These are phyloP conservation scores for Salix udensis DNA, from an alignment of 345 rosid genomes.

Conservation along the genomic window DNA sequence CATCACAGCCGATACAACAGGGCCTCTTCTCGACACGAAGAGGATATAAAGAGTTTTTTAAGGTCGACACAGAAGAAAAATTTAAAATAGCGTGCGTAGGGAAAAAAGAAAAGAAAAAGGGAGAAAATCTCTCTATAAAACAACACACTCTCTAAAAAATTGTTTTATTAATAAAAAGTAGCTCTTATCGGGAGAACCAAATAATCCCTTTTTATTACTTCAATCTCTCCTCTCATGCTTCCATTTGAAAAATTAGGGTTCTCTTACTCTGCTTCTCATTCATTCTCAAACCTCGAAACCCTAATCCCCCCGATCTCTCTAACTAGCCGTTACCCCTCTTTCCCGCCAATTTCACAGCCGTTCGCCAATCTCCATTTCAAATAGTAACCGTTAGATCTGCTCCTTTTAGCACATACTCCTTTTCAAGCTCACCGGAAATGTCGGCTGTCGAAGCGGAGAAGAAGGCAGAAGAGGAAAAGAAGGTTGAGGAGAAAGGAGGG, in stretches of 20 bases:
- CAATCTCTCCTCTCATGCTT: not conserved
- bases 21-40: too few species aligned
- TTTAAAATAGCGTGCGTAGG: not conserved
- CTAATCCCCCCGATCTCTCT: conserved; percentile 32
- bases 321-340: conserved; percentile 46
- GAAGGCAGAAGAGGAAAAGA: conserved; percentile 40
- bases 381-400: conserved; percentile 48
- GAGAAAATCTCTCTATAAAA: not conserved
- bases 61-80: not conserved
- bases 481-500: conserved; percentile 63
- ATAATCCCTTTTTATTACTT: conserved; percentile 16
- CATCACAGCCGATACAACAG: too few species aligned
- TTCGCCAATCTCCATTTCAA: conserved; percentile 28
- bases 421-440: conserved; percentile 34
- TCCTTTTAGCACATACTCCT: not conserved
- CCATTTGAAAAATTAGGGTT: conserved; percentile 50
- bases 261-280: conserved; percentile 21
- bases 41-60: too few species aligned
- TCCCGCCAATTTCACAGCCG: conserved; percentile 70
- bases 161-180: conserved; percentile 12
- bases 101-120: not conserved
- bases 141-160: not conserved
- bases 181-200: conserved; percentile 36
- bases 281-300: conserved; percentile 17
- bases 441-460: conserved; percentile 47